Evolutionary conservation across 768 basidiomycete genomes (phyloP), one percentile per base, ranked within the genome.

Genomic region (Goffeauzyma gilvescens): DNA sequence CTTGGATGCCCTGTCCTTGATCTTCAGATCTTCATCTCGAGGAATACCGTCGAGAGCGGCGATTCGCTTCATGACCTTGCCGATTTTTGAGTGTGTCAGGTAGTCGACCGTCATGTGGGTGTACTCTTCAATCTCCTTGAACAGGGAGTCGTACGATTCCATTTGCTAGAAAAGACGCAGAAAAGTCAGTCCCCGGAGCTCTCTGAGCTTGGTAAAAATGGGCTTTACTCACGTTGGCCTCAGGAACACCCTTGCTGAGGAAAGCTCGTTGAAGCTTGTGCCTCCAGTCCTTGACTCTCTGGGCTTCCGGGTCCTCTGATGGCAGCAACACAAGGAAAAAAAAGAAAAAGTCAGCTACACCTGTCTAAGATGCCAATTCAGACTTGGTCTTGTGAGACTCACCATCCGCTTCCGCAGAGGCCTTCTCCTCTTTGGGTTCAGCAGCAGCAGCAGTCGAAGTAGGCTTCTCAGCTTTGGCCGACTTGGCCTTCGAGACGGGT

Each of bases 241-340:
- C 76, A 4, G 81, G 78, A 6, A 69, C 49, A 5, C 66, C 65
- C 42, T 63, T 63, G 51, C 66, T 72, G 40, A 89, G 59, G 67
- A 86, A 80, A 0, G 75, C 80, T 62, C 85, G 81, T 65, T 95
- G 87, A 2, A 93, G 71, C 62, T 75, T 80, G 62, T 90, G 85
- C 51, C 89, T 71, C 86, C 87, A 90, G 45, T 82, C 80, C 57
- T 81, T 77, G 53, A 89, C 84, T 61, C 78, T 77, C 42, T 67
- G 55, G 18, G 75, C 79, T 48, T 79, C 78, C 1, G 70, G 71
- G 60, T 80, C 76, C 37, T 61, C 66, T 31, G 67, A 63, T n/a
- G n/a, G n/a, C n/a, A n/a, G n/a, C n/a, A n/a, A n/a, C n/a, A n/a
- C n/a, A n/a, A n/a, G n/a, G n/a, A n/a, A n/a, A n/a, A n/a, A n/a